Evolutionary conservation across 495 filamentous ascomycete species (phyloP).

Genomic region (Penicillium verhagenii): DNA sequence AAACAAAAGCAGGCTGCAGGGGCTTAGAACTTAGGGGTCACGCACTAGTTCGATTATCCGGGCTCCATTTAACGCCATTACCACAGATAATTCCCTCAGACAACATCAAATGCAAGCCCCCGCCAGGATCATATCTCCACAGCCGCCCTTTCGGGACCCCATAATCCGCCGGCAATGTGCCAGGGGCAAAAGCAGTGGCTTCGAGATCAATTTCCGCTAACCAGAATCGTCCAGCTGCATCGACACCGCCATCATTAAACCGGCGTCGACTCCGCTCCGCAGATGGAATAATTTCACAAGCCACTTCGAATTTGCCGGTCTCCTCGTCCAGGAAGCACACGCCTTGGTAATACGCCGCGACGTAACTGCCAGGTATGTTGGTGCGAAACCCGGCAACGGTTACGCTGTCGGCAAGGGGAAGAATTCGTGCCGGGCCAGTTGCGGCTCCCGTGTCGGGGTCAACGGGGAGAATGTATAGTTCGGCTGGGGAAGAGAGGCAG

Average conservation of each 20-base stretch:
- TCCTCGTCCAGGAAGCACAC: constrained; percentile 25
- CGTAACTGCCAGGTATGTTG: constrained; percentile 24
- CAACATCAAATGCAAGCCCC: constrained; percentile 25
- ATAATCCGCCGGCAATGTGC: constrained; percentile 14
- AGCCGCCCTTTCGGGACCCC: constrained; percentile 20
- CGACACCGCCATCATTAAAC: constrained; percentile 29
- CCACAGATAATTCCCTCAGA: constrained; percentile 25
- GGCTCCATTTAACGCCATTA: constrained; percentile 36
- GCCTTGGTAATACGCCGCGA: constrained; percentile 29
- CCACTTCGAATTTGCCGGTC: constrained; percentile 21
- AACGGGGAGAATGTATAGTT: constrained; percentile 26
- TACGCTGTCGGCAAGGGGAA: constrained; percentile 19
- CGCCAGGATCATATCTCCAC: constrained; percentile 37
- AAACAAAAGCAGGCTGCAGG: no score
- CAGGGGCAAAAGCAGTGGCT: constrained; percentile 12
- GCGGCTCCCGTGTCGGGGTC: constrained; percentile 16
- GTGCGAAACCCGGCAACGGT: constrained; percentile 25
- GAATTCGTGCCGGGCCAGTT: constrained; percentile 10
- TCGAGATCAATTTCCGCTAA: constrained; percentile 24
- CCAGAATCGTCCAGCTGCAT: constrained; percentile 27
- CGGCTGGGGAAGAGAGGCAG: constrained; percentile 19
- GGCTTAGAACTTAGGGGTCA: background rate
- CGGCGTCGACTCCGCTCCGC: constrained; percentile 17
- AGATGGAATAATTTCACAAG: constrained; percentile 26
- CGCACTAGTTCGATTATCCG: constrained; percentile 30